Evolutionary conservation across 176 grass and related monocot genomes (phyloP).

Genomic region (Carex pumila): DNA sequence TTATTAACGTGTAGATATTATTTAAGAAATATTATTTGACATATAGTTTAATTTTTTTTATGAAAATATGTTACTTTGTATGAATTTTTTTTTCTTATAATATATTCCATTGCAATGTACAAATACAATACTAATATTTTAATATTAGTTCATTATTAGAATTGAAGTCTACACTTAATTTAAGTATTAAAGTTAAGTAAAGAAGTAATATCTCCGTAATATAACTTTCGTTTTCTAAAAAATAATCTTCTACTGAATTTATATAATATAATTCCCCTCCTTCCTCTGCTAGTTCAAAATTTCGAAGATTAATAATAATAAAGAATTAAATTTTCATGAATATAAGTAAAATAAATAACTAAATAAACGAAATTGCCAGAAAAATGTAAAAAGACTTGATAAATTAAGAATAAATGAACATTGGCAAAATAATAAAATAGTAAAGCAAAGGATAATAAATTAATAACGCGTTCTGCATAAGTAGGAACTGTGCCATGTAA

Average conservation of each 20-base stretch:
- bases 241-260: not conserved
- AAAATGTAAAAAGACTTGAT: not conserved
- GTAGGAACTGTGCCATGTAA: not conserved
- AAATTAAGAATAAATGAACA: not conserved
- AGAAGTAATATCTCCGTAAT: not conserved
- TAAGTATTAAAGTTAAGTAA: too few relatives aligned
- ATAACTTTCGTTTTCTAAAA: not conserved
- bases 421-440: not conserved
- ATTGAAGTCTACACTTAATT: too few relatives aligned
- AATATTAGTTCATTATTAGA: too few relatives aligned
- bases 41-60: too few relatives aligned
- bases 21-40: too few relatives aligned
- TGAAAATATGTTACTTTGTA: too few relatives aligned
- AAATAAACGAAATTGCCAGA: not conserved
- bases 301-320: not conserved
- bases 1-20: too few relatives aligned
- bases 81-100: too few relatives aligned
- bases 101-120: too few relatives aligned
- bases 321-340: too few relatives aligned
- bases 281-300: not conserved
- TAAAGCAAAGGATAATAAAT: not conserved
- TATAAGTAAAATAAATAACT: not conserved
- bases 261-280: not conserved
- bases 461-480: not conserved
- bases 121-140: too few relatives aligned